Evolutionary conservation across 2,329 filamentous ascomycete genomes (phyloP).

Genomic region (Trichoderma afroharzianum): DNA sequence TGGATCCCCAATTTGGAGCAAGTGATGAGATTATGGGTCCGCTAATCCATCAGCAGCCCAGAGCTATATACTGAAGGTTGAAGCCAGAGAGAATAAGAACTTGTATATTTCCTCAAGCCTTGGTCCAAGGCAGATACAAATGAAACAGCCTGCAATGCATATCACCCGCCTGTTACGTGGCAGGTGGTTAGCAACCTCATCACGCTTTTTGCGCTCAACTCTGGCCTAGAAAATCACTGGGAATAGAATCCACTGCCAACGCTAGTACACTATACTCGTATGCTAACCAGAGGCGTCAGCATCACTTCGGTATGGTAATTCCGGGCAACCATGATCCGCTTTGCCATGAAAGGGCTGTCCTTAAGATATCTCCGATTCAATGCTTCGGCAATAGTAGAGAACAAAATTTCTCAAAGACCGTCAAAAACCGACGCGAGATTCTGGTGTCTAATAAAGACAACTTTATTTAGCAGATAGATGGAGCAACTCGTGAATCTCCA

Average conservation of each 20-base stretch:
- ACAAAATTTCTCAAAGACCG: background rate
- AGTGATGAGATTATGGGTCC: background rate
- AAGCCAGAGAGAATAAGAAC: background rate
- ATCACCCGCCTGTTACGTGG: background rate
- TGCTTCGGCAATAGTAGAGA: background rate
- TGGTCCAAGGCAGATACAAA: background rate
- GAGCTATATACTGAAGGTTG: background rate
- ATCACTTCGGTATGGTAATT: background rate
- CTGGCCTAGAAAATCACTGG: background rate
- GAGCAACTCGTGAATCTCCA: background rate
- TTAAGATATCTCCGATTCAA: background rate
- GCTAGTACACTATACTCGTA: background rate
- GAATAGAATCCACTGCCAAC: background rate
- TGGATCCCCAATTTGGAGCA: background rate
- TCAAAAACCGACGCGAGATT: background rate
- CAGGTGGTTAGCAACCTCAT: background rate
- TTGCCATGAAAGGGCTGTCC: background rate
- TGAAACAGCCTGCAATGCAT: background rate
- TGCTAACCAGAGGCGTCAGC: background rate
- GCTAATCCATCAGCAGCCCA: background rate
- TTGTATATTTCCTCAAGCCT: background rate
- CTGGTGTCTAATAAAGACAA: background rate
- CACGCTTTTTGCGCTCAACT: accelerated
- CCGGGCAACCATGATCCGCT: background rate
- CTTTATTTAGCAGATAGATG: background rate